phyloP scores from a whole-genome alignment of 2,329 filamentous ascomycete species.

The Phaeosphaeriaceae sp. region DNA sequence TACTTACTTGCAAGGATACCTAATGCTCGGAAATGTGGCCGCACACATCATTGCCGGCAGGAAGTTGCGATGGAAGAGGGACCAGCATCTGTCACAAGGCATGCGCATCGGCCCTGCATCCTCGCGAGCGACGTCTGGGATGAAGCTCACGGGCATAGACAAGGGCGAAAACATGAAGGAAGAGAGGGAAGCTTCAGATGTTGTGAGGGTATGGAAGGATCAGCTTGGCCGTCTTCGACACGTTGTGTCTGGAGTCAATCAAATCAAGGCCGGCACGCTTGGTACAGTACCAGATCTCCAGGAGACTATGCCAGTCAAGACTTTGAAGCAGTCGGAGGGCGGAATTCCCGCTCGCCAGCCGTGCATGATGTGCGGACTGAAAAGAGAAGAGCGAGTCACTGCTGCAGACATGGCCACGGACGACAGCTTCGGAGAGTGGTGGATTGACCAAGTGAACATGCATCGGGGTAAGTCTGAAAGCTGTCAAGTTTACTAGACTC shows the following conservation, averaged over 20 bases:
- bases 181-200: constrained; percentile 82
- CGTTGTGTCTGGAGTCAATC: constrained; percentile 71
- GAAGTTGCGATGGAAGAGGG: constrained; percentile 88
- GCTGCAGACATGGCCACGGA: constrained; percentile 80
- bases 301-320: constrained; percentile 72
- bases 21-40: constrained; percentile 70
- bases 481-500: neutral
- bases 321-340: constrained; percentile 66
- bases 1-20: constrained; percentile 69
- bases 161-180: constrained; percentile 83
- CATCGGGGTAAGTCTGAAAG: constrained; percentile 65
- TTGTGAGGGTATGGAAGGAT: constrained; percentile 75
- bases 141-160: constrained; percentile 90
- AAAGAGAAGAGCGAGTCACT: constrained; percentile 80
- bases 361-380: constrained; percentile 87
- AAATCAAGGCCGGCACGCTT: constrained; percentile 49
- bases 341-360: constrained; percentile 75
- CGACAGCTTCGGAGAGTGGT: constrained; percentile 97
- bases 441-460: constrained; percentile 72
- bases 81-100: constrained; percentile 81
- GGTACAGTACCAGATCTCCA: constrained; percentile 71
- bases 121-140: constrained; percentile 72
- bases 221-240: constrained; percentile 77
- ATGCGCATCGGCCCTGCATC: constrained; percentile 84
- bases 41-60: constrained; percentile 85